Base-by-base conservation (phyloP, 768 basidiomycete species). In the Psilocybe azurescens region DNA sequence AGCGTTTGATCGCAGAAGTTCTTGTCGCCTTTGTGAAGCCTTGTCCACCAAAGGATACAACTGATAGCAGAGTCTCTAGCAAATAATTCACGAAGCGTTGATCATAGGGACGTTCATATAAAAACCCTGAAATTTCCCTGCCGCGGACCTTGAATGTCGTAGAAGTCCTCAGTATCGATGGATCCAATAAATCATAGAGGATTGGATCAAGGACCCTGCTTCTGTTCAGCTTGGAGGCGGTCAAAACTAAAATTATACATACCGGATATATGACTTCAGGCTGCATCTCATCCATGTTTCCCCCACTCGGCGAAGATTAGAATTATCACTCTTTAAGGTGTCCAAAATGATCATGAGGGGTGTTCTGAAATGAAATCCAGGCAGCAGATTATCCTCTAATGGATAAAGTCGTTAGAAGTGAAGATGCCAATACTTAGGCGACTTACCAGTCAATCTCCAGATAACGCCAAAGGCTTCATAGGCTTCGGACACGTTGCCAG, bases 281-380 rank as follows among this genome's bases (percentile, higher is more conserved):
- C 89, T 94, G 70, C 94, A 95, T 29, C 96, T 86, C 91, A 99
- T 95, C 97, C 97, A 99, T 0, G 95, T 95, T 74, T 99, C 97
- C 13, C 93, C 93, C 33, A 92, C 81, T 10, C 94, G 84, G 29
- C 91, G 88, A 9, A 91, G 74, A 62, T 77, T 77, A 7, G 94
- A 91, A 65, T 94, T 89, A 33, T 89, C 87, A 41, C 82, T 89
- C 68, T 89, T 89, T 52, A 98, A 75, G 0, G 89, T 88, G 69
- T 97, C 95, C 53, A 99, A 76, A 32, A 97, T 88, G 48, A 89
- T 86, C 83, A 95, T 89, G 85, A 98, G 83, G 0, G 97, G 97
- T 1, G 90, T 81, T 69, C 90, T 90, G 70, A 98, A 88, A 28
- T 82, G 80, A 69, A 93, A 90, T 0, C 96, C 95, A 38, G 96